phyloP scores from a whole-genome alignment of 768 basidiomycete species.

The Xerocomus brunneocitrinus region DNA sequence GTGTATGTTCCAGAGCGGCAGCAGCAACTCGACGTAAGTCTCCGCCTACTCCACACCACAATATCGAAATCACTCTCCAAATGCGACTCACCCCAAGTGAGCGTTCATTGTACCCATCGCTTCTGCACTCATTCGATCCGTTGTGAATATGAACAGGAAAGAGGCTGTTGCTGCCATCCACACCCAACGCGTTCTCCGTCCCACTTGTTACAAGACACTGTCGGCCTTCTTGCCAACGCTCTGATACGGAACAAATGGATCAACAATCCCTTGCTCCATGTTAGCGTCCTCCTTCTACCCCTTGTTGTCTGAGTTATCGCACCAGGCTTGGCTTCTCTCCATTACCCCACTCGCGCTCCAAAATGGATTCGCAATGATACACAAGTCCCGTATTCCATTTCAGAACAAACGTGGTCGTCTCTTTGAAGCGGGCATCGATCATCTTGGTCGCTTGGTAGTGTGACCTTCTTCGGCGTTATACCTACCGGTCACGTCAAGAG shows the following conservation, averaged over 20 bases:
- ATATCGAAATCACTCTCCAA: conserved; percentile 72
- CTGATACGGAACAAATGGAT: conserved; percentile 76
- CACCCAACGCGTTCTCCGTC: conserved; percentile 67
- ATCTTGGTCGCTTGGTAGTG: conserved; percentile 84
- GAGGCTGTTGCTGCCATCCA: conserved; percentile 38
- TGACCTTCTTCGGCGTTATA: conserved; percentile 60
- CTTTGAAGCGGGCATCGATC: conserved; percentile 76
- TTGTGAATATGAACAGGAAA: conserved; percentile 41
- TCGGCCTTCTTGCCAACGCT: conserved; percentile 74
- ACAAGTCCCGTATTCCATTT: conserved; percentile 78
- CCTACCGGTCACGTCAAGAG: conserved; percentile 67
- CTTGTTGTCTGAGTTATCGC: conserved; percentile 5
- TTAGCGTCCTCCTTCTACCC: conserved; percentile 32
- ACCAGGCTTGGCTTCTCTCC: conserved; percentile 84
- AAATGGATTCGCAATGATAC: conserved; percentile 74
- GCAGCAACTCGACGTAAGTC: conserved; percentile 13
- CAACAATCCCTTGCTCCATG: conserved; percentile 80
- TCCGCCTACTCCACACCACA: conserved; percentile 36
- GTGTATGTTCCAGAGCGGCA: conserved; percentile 50
- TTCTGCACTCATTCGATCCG: not conserved
- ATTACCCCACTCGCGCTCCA: conserved; percentile 78
- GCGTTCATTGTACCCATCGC: conserved; percentile 18
- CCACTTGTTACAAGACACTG: conserved; percentile 81
- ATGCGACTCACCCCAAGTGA: conserved; percentile 44
- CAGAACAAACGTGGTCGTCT: conserved; percentile 75